Evolutionary conservation across 495 filamentous ascomycete species (phyloP).

Genomic region (Podospora conica): DNA sequence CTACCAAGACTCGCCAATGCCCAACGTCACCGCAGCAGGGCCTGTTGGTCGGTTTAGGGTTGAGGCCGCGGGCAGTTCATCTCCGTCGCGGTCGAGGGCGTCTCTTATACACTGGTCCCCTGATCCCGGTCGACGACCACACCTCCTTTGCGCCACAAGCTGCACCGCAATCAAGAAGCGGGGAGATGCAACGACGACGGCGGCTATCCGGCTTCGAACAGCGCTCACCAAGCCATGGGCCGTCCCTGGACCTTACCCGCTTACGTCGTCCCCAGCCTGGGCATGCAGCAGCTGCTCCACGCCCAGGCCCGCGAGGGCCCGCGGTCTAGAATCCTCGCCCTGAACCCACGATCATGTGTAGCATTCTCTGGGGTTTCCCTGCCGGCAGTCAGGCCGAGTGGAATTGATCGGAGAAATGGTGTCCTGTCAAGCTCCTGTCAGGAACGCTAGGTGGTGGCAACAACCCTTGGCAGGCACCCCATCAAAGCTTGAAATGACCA

Average conservation of each 20-base stretch:
- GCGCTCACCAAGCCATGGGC: neutral
- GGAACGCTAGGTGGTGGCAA: neutral
- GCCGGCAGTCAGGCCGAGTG: neutral
- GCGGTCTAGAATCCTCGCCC: neutral
- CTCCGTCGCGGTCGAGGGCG: neutral
- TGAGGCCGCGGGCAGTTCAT: neutral
- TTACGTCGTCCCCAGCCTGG: neutral
- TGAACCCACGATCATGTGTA: neutral
- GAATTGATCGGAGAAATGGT: neutral
- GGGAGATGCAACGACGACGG: neutral
- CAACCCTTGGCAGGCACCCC: neutral
- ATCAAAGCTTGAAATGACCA: neutral
- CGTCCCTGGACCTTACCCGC: neutral
- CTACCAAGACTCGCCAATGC: neutral
- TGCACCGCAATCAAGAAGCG: neutral
- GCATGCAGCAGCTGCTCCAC: neutral
- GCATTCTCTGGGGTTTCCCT: neutral
- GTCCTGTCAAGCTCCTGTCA: neutral
- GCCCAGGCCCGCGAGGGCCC: neutral
- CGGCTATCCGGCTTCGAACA: neutral
- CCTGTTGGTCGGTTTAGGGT: neutral
- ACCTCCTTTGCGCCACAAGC: neutral
- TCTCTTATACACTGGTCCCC: neutral
- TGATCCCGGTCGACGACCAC: neutral
- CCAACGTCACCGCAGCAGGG: neutral